Evolutionary conservation across 225 moss, liverwort and hornwort species (phyloP), one percentile per base, ranked within the genome.

Genomic region (Sphagnum contortum): DNA sequence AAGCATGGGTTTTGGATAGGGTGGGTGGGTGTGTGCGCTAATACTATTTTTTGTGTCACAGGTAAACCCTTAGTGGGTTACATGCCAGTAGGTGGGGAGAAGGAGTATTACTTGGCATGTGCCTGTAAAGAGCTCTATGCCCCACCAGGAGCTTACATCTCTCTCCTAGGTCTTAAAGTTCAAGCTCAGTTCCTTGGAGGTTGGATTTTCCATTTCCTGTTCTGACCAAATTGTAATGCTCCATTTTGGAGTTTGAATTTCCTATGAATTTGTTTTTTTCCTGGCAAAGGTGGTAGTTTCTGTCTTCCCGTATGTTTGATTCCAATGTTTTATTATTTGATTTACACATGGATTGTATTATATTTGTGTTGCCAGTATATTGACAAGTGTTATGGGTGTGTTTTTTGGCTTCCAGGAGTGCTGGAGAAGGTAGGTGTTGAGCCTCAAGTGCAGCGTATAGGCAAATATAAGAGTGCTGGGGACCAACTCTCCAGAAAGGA

Each of bases 131-230:
- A 96, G 74, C 76, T 96, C 49, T 96, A 96, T 79, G 85, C 87
- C 56, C 92, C 96, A 59, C 88, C 92, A 61, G 92, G 88, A 61
- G 96, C 96, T 62, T 96, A 96, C 66, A 82, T 96, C 53, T 96
- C 96, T 68, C 75, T 96, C 54, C 66, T 90, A 57, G 96, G 96
- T 64, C 83, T 96, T 69, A 92, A 92, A 85, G 96, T 96, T 70
- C 96, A 96, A 77, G 96, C 81, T 57, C 88, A 88, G 69, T 96
- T 96, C 69, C 83, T 96, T 57, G 92, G 92, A 81, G 96, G 95
- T 96, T 60, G 72, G 86, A 29, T 29, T 29, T 68, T 29, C 54
- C 44, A 61, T 48, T 53, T 60, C 48, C 69, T 68, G 52, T 9
- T 29, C 29, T 29, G 29, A 29, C 29, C 29, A 0, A 29, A 29